Evolutionary conservation across 1,139 yeast genomes (phyloP).

Genomic region (Scheffersomyces titani): DNA sequence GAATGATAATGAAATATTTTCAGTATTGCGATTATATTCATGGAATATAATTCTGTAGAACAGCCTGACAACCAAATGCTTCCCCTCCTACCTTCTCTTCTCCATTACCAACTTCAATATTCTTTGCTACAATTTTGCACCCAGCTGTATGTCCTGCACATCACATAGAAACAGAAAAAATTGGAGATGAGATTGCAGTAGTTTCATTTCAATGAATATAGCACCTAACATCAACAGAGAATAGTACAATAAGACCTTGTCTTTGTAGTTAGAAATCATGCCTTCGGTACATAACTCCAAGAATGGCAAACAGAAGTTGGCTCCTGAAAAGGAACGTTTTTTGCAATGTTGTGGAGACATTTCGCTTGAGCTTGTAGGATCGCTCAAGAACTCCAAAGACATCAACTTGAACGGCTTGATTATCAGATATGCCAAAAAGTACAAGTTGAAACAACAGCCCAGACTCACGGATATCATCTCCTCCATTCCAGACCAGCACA

Average conservation of each 20-base stretch:
- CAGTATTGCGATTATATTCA: neutral
- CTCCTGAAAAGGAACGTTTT: slow-evolving; percentile 91
- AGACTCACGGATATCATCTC: slow-evolving; percentile 91
- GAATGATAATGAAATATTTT: neutral
- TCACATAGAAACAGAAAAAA: neutral
- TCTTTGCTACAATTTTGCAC: neutral
- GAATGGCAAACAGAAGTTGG: slow-evolving; percentile 55
- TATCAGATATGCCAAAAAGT: slow-evolving; percentile 82
- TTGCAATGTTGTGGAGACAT: slow-evolving; percentile 92
- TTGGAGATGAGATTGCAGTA: neutral
- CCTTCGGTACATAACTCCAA: slow-evolving; percentile 31
- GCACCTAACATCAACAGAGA: neutral
- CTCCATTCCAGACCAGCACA: slow-evolving; percentile 94
- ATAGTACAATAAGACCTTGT: neutral
- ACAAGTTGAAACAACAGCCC: slow-evolving; percentile 90
- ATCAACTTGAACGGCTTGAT: slow-evolving; percentile 89
- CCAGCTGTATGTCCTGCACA: neutral
- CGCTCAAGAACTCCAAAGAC: slow-evolving; percentile 73
- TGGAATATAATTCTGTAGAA: neutral
- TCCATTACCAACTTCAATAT: neutral
- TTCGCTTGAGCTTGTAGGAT: slow-evolving; percentile 81
- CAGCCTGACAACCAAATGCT: neutral
- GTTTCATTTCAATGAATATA: neutral
- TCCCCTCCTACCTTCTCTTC: neutral
- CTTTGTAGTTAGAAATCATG: slow-evolving; percentile 17